A percentile compares a stretch with the other conserved stretches of the same genome.
Conservation (phyloP, 1,139 yeast species). For the Blastobotrys ciferrii region DNA sequence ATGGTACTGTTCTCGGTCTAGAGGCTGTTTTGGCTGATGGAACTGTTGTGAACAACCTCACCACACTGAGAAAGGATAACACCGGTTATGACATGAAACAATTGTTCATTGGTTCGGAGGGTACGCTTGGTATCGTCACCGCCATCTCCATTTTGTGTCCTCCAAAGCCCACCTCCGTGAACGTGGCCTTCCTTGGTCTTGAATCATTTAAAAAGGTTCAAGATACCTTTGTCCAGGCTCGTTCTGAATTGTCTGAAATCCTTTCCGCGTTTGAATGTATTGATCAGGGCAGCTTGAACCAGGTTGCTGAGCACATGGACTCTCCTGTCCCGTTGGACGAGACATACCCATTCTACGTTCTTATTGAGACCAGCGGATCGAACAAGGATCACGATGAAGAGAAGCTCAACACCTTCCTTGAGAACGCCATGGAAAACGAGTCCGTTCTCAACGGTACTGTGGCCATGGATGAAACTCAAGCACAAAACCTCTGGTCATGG, state of each 20-base stretch:
- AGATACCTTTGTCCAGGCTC: slow-evolving; percentile 76
- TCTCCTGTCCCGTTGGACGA: slow-evolving; percentile 76
- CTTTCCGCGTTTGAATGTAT: slow-evolving; percentile 93
- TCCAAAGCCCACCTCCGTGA: slow-evolving; percentile 81
- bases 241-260: slow-evolving; percentile 75
- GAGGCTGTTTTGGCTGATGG: slow-evolving; percentile 94
- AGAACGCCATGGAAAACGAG: slow-evolving; percentile 78
- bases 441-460: slow-evolving; percentile 87
- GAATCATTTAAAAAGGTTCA: slow-evolving; percentile 79
- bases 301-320: slow-evolving; percentile 52
- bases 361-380: slow-evolving; percentile 93
- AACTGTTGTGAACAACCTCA: slow-evolving; percentile 71
- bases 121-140: slow-evolving; percentile 85
- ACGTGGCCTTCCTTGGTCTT: slow-evolving; percentile 86
- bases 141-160: slow-evolving; percentile 90
- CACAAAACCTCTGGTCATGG: slow-evolving; percentile 86
- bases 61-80: slow-evolving; percentile 85
- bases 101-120: slow-evolving; percentile 89
- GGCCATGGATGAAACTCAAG: slow-evolving; percentile 91
- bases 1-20: slow-evolving; percentile 86
- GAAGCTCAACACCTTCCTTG: slow-evolving; percentile 71
- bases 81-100: slow-evolving; percentile 94
- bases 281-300: slow-evolving; percentile 74
- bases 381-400: slow-evolving; percentile 61
- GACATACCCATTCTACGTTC: slow-evolving; percentile 75